Evolutionary conservation across 2,329 filamentous ascomycete genomes (phyloP), one percentile per base, ranked within the genome.

Genomic region (Pseudopyrenochaeta lycopersici): DNA sequence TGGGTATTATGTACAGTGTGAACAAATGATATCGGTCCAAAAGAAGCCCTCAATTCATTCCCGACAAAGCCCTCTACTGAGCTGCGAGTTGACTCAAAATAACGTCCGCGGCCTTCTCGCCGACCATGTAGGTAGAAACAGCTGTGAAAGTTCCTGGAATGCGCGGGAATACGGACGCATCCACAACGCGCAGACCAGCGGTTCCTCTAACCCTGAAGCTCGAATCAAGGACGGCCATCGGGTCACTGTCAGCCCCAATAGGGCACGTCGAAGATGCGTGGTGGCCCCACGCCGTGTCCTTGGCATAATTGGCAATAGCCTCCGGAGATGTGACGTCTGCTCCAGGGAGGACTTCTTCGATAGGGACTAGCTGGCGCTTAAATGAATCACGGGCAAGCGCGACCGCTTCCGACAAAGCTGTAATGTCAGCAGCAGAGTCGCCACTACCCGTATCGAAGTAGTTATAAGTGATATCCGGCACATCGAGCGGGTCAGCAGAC

Each of bases 51-150:
- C 23, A 27, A 27, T 36, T 36, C 17, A 5, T 20, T 20, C 35
- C 12, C 35, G 20, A 11, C 17, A 6, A 36, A 4, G 7, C 12
- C 14, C 18, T 23, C 14, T 14, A 23, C 38, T 40, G 49, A 50
- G 45, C 36, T 15, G 45, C 17, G 14, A 61, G 45, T 33, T 58
- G 50, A 30, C 55, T 49, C 9, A 75, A 46, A 80, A 88, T 87
- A 12, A 81, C 81, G 71, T 87, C 84, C 2, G 84, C 83, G 0
- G 86, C 86, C 77, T 88, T 88, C 77, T 88, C 85, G 1, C 78
- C 80, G 11, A 84, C 77, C 69, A 88, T 84, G 58, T 85, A 85
- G 0, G 81, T 82, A 0, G 84, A 80, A 1, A 82, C 69, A 2
- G 80, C 78, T 23, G 81, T 79, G 60, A 83, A 86, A 36, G 77